Evolutionary conservation across 768 basidiomycete species (phyloP), one percentile per base, ranked within the genome.

Genomic region (Auricularia sp.): DNA sequence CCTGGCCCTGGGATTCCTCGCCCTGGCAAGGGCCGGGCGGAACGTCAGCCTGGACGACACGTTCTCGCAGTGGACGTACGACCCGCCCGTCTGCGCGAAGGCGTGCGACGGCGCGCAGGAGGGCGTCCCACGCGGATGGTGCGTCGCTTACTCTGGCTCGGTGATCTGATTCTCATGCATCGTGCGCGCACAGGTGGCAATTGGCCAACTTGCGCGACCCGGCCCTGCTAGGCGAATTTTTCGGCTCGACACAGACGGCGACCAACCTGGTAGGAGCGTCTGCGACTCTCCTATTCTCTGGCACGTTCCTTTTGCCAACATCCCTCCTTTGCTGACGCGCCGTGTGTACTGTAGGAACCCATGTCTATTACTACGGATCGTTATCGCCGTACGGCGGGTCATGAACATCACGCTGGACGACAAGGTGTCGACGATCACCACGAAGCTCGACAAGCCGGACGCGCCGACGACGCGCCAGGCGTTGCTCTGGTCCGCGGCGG

Each of bases 361-460:
- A 59, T 24, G 21, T 59, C 2, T 59, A 35, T 10, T 59, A 29
- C 33, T 59, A 33, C 29, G 56, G 56, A 6, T n/a, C 56, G 11
- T 29, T 29, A 6, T 59, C 56, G 24, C 56, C 56, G 56, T 35
- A 8, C 29, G 56, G 29, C 13, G 56, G 1, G 24, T 24, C 24
- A 59, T 59, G 56, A 35, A 59, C 24, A 59, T 59, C 14, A n/a
- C 56, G 21, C 56, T 59, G 56, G 56, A 59, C 24, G 56, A 24
- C 14, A 59, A 59, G 29, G 56, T 59, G 16, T 33, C 56, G 34
- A 59, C 24, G 11, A 24, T 59, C 14, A 33, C 56, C 7, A 33
- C 56, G 24, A 59, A n/a, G 29, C 34, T 35, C 6, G 14, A 21
- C 6, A 10, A 14, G 7, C 29, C 29, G 29, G 56, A 18, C 56